Evolutionary conservation across 139 green algal species (phyloP).

Genomic region (Dunaliella primolecta): DNA sequence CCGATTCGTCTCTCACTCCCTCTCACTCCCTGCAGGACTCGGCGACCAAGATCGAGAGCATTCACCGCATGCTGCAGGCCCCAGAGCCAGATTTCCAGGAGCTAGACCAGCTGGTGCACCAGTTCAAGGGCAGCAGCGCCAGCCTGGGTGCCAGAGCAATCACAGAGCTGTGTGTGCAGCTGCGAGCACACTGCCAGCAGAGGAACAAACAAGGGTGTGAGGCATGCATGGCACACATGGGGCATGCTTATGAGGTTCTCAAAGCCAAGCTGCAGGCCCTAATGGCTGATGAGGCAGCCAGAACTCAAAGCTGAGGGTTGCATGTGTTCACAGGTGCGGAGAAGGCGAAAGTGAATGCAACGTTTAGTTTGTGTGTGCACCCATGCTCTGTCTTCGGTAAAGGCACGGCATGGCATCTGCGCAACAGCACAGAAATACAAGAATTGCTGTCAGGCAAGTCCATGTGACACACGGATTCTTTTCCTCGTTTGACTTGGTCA

Average conservation of each 20-base stretch:
- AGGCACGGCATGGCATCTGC: no score
- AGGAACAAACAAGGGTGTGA: conserved; percentile 27
- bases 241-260: conserved; percentile 35
- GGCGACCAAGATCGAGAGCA: conserved; percentile 56
- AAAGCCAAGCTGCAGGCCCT: conserved; percentile 57
- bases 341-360: not conserved
- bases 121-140: conserved; percentile 85
- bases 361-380: not conserved
- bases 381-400: no score
- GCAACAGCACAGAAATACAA: no score
- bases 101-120: conserved; percentile 78
- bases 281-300: conserved; percentile 29
- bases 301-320: not conserved
- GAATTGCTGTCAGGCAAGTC: no score
- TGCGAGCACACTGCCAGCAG: conserved; percentile 64
- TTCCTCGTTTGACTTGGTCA: no score
- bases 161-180: conserved; percentile 58
- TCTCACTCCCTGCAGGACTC: conserved; percentile 53
- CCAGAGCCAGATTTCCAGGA: conserved; percentile 51
- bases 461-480: no score
- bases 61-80: conserved; percentile 39
- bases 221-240: conserved; percentile 27
- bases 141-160: conserved; percentile 59
- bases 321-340: not conserved
- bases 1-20: no score